These are phyloP conservation scores for Rhodofomes roseus DNA, from an alignment of 1,284 basidiomycete genomes.

Conservation along the genomic window DNA sequence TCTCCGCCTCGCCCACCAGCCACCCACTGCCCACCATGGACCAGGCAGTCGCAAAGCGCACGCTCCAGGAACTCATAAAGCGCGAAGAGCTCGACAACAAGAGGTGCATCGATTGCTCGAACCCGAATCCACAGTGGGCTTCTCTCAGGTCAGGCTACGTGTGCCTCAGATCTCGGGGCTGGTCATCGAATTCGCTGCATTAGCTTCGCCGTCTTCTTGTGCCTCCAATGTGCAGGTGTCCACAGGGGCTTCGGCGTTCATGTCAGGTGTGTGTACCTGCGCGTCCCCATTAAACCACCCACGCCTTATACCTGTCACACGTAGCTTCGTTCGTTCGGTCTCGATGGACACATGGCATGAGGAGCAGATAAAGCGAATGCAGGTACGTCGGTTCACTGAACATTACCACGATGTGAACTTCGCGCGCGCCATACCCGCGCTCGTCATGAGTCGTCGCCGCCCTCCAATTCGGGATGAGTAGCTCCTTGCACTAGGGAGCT, in stretches of 20 bases:
- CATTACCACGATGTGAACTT: background rate
- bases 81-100: constrained; percentile 74
- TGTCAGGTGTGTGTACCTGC: constrained; percentile 50
- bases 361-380: constrained; percentile 88
- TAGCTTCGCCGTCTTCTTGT: constrained; percentile 85
- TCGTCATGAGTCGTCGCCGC: background rate
- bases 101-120: constrained; percentile 76
- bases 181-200: constrained; percentile 16
- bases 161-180: constrained; percentile 11
- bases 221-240: constrained; percentile 86
- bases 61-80: constrained; percentile 71
- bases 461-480: background rate
- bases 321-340: constrained; percentile 85
- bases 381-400: constrained; percentile 44
- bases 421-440: background rate
- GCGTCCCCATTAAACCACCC: background rate
- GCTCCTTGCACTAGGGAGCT: no score
- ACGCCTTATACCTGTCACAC: background rate
- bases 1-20: background rate
- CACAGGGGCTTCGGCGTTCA: constrained; percentile 90
- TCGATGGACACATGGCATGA: constrained; percentile 97
- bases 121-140: constrained; percentile 92
- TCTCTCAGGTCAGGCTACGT: constrained; percentile 53
- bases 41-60: constrained; percentile 64
- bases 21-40: constrained; percentile 44